Conservation (phyloP, 257 asterid genomes). For the Ligustrum vulgare region DNA sequence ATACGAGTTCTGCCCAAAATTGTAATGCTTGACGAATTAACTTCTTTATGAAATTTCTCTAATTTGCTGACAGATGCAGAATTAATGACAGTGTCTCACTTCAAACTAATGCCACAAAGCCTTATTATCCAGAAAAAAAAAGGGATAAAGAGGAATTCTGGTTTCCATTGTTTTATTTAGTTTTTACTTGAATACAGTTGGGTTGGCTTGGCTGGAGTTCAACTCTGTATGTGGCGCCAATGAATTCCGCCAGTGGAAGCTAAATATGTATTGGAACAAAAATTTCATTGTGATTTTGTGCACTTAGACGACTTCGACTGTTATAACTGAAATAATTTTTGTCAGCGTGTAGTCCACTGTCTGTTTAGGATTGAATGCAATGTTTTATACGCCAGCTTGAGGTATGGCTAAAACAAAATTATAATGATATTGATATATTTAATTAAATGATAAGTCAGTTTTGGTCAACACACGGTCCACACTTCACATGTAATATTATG, state of each 20-base stretch:
- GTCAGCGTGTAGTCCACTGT: background rate
- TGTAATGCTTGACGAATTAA: background rate
- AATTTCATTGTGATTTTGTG: background rate
- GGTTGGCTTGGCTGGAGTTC: background rate
- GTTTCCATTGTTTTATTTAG: background rate
- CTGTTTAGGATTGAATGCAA: background rate
- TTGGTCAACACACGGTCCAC: background rate
- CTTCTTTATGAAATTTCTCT: background rate
- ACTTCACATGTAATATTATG: background rate
- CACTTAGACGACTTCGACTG: background rate
- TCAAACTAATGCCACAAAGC: conserved; percentile 17
- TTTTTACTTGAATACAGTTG: background rate
- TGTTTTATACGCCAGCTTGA: conserved; percentile 6
- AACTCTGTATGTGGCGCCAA: conserved; percentile 1
- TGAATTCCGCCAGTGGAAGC: background rate
- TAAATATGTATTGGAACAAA: background rate
- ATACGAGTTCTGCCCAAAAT: background rate
- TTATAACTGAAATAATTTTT: background rate
- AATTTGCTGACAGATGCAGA: background rate
- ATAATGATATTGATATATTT: background rate
- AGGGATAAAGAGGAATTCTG: background rate
- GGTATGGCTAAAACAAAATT: background rate
- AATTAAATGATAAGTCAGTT: background rate
- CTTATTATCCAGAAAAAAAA: background rate
- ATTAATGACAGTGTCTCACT: background rate